Evolutionary conservation across 2,329 filamentous ascomycete species (phyloP), one percentile per base, ranked within the genome.

Genomic region (Cladophialophora yegresii): DNA sequence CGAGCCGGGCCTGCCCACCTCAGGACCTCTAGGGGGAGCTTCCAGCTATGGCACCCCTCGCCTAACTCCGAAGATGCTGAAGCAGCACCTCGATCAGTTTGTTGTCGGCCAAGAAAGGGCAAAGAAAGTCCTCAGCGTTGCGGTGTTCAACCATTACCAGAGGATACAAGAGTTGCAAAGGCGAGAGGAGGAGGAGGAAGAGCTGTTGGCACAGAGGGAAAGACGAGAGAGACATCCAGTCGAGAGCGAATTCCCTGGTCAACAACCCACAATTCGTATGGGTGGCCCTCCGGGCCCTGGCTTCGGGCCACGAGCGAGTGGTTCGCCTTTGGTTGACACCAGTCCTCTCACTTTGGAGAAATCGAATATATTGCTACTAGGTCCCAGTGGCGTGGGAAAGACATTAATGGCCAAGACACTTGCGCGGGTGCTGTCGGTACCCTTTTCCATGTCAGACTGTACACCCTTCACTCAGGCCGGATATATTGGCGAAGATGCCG

Each of bases 401-500:
- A 99, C 95, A 0, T 87, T 98, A 67, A 98, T 99, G 79, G 85
- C 71, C 59, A 96, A 93, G 77, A 98, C 93, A 0, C 80, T 98
- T 45, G 95, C 93, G 70, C 89, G 92, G 73, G 89, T 95, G 58
- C 85, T 99, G n/a, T 93, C 95, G 66, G 92, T 98, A 0, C 95
- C 95, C 0, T 96, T 97, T 73, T 92, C 91, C 67, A 96, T 96
- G 77, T 93, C 91, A 66, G 93, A 98, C 77, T 98, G 93, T 77
- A 97, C 95, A 57, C 91, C 93, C 5, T 92, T 98, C 69, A 98
- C 93, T 0, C 93, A 97, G 78, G 93, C 93, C 4, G 93, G 95
- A 28, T 99, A 99, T 72, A 97, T 99, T 70, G 95, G 95, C 32
- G 93, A 98, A 74, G 95, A 99, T 74, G 93, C 93, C n/a, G 95